These are phyloP conservation scores for Hawksworthiomyces lignivorus DNA, from an alignment of 2,329 filamentous ascomycete genomes.

Conservation along the genomic window DNA sequence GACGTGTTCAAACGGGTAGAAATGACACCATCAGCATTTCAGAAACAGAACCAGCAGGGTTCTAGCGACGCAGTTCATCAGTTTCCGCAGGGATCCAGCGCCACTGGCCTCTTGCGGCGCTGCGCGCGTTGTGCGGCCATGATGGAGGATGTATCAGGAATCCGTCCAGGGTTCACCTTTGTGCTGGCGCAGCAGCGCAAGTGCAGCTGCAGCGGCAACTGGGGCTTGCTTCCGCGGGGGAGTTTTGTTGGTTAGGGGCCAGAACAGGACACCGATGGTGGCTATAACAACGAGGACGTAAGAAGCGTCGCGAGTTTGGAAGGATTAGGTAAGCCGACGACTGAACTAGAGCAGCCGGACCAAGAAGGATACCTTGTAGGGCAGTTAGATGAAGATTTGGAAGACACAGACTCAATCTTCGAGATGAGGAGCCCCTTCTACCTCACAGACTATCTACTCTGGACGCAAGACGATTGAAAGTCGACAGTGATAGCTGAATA, in stretches of 20 bases:
- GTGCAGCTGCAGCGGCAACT: conserved; percentile 48
- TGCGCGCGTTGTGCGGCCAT: conserved; percentile 56
- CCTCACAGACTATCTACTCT: no score
- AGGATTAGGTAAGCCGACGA: no score
- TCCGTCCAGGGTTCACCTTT: conserved; percentile 43
- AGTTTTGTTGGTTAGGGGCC: conserved; percentile 11
- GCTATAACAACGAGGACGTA: no score
- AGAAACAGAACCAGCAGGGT: neutral
- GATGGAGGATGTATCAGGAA: conserved; percentile 52
- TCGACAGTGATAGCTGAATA: no score
- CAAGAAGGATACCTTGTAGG: no score
- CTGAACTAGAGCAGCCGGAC: no score
- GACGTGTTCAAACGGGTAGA: conserved; percentile 54
- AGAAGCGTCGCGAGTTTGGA: no score
- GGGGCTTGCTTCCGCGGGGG: conserved; percentile 34
- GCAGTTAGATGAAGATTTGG: no score
- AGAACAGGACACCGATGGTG: no score
- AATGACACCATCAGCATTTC: conserved; percentile 26
- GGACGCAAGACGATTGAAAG: no score
- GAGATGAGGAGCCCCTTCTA: no score
- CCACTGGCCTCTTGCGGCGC: conserved; percentile 30
- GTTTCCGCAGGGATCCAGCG: neutral
- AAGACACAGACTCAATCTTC: no score
- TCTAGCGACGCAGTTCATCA: neutral
- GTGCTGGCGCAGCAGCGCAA: conserved; percentile 46